Conservation (phyloP, 1,139 yeast genomes). For the Protomyces lactucae-debilis region DNA sequence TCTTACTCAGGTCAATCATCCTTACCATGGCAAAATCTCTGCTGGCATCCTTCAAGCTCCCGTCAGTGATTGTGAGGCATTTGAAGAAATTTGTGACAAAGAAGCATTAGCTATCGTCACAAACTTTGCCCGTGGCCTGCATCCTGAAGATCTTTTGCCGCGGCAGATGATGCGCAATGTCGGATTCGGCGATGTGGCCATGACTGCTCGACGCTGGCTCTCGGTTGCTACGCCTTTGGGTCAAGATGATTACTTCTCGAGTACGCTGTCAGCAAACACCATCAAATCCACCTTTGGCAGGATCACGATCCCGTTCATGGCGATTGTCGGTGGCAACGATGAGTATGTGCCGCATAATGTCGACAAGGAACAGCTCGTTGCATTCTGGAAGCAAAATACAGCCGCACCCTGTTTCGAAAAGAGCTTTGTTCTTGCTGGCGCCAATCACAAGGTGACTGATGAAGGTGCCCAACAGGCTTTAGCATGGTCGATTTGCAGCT, state of each 20-base stretch:
- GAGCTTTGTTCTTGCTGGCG: not conserved
- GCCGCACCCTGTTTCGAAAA: not conserved
- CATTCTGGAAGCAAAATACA: not conserved
- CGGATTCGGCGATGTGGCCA: not conserved
- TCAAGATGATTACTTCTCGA: not conserved
- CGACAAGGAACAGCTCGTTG: not conserved
- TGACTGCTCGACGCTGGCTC: not conserved
- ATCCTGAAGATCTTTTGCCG: not conserved
- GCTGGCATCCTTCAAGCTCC: not conserved
- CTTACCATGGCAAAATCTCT: not conserved
- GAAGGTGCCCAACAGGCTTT: not conserved
- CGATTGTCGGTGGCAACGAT: not conserved
- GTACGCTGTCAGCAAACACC: not conserved
- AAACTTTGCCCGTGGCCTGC: not conserved
- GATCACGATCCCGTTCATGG: not conserved
- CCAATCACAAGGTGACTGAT: not conserved
- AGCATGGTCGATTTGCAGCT: not conserved
- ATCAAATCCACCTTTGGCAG: not conserved
- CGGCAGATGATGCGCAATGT: not conserved
- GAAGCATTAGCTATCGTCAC: not conserved
- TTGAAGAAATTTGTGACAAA: not conserved
- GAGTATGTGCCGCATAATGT: not conserved
- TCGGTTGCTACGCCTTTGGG: not conserved
- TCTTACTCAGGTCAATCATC: not conserved
- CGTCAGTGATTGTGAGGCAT: not conserved